Percentiles rank a stretch among this genome's conserved stretches.
Conservation (phyloP, 78 protist species). For the Salpingoeca rosetta region DNA sequence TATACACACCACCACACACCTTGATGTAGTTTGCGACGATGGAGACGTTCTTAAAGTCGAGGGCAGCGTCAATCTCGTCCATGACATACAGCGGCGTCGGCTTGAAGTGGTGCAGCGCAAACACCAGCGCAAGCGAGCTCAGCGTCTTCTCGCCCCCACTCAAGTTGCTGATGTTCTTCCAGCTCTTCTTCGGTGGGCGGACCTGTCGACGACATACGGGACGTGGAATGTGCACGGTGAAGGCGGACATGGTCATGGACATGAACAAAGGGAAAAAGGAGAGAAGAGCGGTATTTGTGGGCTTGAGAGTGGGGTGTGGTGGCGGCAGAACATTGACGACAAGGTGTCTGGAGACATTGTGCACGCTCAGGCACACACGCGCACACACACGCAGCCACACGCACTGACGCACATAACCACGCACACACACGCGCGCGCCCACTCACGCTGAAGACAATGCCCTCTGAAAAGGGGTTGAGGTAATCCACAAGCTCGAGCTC, state of each 20-base stretch:
- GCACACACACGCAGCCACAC: no score
- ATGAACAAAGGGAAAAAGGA: not conserved
- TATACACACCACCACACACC: no score
- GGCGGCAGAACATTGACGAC: no score
- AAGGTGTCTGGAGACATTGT: no score
- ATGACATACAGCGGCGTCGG: slow-evolving; percentile 99
- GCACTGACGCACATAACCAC: no score
- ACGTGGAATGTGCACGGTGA: not conserved
- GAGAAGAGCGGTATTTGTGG: no score
- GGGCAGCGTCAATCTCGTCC: slow-evolving; percentile 99
- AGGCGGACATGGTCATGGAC: not conserved
- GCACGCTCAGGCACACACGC: no score
- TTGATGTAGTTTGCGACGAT: slow-evolving; percentile 97
- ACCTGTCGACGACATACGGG: not conserved
- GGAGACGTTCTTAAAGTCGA: slow-evolving; percentile 90
- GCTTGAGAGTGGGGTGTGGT: no score
- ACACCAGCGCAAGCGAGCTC: slow-evolving; percentile 94
- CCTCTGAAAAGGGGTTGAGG: slow-evolving; percentile 97
- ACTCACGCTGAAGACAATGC: slow-evolving; percentile 80
- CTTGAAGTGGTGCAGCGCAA: slow-evolving; percentile 98
- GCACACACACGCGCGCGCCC: no score
- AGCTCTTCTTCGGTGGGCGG: slow-evolving; percentile 96
- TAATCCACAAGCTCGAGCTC: slow-evolving; percentile 97
- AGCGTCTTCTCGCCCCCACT: slow-evolving; percentile 99
- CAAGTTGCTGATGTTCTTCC: slow-evolving; percentile 97